Evolutionary conservation across 805 yeast species (phyloP).

Genomic region (Candida sithepensis): DNA sequence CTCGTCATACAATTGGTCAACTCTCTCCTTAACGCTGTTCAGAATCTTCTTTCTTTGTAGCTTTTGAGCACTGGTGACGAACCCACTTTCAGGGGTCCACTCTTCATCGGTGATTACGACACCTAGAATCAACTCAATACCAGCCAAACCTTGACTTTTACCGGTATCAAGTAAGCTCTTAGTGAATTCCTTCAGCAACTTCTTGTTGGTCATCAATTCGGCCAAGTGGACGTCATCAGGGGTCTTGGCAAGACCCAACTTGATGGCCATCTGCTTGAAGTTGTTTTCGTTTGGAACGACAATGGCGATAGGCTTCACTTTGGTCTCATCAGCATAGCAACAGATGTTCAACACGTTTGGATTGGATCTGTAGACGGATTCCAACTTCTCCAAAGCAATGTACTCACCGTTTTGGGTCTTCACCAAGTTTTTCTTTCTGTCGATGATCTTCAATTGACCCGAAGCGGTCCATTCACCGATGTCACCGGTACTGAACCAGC

Average conservation of each 20-base stretch:
- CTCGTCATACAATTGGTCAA: slow-evolving; percentile 57
- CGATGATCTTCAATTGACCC: slow-evolving; percentile 82
- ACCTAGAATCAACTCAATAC: slow-evolving; percentile 82
- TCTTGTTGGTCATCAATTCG: slow-evolving; percentile 52
- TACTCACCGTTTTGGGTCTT: slow-evolving; percentile 97
- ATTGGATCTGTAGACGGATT: slow-evolving; percentile 85
- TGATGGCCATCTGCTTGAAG: slow-evolving; percentile 56
- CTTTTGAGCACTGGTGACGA: slow-evolving; percentile 92
- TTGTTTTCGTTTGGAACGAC: slow-evolving; percentile 75
- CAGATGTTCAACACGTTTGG: slow-evolving; percentile 75
- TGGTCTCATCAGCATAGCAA: slow-evolving; percentile 85
- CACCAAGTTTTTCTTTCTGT: slow-evolving; percentile 92
- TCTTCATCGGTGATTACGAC: slow-evolving; percentile 79
- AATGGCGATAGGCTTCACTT: slow-evolving; percentile 90
- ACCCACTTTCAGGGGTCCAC: slow-evolving; percentile 98
- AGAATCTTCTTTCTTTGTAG: slow-evolving; percentile 90
- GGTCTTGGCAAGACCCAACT: slow-evolving; percentile 46
- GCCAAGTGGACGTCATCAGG: slow-evolving; percentile 38
- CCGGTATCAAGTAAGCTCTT: slow-evolving; percentile 70
- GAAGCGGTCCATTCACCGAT: slow-evolving; percentile 86
- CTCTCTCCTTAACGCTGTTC: slow-evolving; percentile 59
- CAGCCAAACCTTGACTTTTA: slow-evolving; percentile 71
- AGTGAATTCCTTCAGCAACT: slow-evolving; percentile 51
- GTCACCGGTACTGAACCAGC: slow-evolving; percentile 97
- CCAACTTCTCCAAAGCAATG: slow-evolving; percentile 93